A percentile compares a stretch with the other conserved stretches of the same genome.
These are phyloP conservation scores for Leccinum subgranulosum DNA, from an alignment of 768 basidiomycete species.

Conservation along the genomic window DNA sequence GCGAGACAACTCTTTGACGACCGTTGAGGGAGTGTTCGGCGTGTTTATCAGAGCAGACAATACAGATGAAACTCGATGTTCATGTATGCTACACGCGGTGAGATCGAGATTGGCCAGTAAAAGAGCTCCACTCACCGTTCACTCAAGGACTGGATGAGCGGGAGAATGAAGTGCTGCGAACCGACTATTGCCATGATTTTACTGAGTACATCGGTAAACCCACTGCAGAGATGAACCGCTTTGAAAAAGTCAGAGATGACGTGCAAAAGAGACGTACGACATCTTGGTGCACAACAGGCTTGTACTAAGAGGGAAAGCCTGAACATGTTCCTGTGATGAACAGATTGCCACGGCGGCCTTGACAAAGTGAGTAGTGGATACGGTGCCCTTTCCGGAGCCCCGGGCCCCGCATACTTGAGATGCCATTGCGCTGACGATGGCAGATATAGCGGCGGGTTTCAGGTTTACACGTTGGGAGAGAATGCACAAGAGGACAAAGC, in stretches of 20 bases:
- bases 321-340: conserved; percentile 56
- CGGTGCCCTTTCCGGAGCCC: conserved; percentile 26
- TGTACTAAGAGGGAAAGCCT: conserved; percentile 39
- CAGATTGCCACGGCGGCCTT: conserved; percentile 65
- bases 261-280: conserved; percentile 39
- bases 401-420: conserved; percentile 38
- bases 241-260: background rate
- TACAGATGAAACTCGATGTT: conserved; percentile 25
- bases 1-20: conserved; percentile 23
- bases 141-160: conserved; percentile 44
- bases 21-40: conserved; percentile 13
- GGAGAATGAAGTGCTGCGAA: conserved; percentile 53
- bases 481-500: conserved; percentile 68
- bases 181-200: conserved; percentile 46
- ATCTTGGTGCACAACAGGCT: conserved; percentile 43
- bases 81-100: conserved; percentile 28
- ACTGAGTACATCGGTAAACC: conserved; percentile 46
- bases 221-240: conserved; percentile 29
- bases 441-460: conserved; percentile 54
- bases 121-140: conserved; percentile 34
- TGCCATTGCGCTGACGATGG: conserved; percentile 54
- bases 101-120: background rate
- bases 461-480: conserved; percentile 67
- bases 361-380: conserved; percentile 57
- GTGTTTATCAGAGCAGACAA: conserved; percentile 32